A percentile compares a stretch with the other conserved stretches of the same genome.
Evolutionary conservation across 345 rosid species (phyloP).

Genomic region (Syzygium aqueum): DNA sequence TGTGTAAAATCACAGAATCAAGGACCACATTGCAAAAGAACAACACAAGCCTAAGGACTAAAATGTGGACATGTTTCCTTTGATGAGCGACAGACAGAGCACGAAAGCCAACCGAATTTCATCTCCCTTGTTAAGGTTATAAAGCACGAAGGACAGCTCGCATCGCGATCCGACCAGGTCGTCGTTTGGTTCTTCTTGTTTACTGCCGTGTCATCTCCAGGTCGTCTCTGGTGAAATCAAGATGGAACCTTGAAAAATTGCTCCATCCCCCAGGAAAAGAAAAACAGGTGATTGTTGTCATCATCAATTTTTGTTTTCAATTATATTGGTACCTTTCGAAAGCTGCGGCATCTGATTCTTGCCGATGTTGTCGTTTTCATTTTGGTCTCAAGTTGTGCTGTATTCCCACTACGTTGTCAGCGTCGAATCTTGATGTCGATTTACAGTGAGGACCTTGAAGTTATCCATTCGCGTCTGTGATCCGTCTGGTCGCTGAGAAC

Average conservation of each 20-base stretch:
- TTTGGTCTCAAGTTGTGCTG: rapidly evolving
- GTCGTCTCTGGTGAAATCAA: not conserved
- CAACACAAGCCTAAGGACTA: not conserved
- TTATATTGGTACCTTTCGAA: not conserved
- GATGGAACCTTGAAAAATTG: not conserved
- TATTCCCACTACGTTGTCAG: not conserved
- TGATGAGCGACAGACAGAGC: not conserved
- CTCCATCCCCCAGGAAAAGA: not conserved
- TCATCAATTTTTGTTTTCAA: rapidly evolving
- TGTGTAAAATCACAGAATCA: not conserved
- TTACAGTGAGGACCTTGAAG: not conserved
- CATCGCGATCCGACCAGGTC: not conserved
- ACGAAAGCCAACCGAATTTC: not conserved
- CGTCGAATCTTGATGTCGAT: not conserved
- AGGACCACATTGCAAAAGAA: not conserved
- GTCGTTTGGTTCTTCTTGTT: not conserved
- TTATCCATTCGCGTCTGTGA: not conserved
- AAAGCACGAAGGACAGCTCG: not conserved
- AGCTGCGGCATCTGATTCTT: not conserved
- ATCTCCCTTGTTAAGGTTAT: not conserved
- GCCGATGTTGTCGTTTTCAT: not conserved
- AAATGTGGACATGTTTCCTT: not conserved
- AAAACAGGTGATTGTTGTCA: not conserved
- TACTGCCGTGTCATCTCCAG: not conserved
- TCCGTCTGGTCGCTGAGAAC: not conserved